phyloP scores from a whole-genome alignment of 164 flowering plant genomes.

The Sextonia rubra region DNA sequence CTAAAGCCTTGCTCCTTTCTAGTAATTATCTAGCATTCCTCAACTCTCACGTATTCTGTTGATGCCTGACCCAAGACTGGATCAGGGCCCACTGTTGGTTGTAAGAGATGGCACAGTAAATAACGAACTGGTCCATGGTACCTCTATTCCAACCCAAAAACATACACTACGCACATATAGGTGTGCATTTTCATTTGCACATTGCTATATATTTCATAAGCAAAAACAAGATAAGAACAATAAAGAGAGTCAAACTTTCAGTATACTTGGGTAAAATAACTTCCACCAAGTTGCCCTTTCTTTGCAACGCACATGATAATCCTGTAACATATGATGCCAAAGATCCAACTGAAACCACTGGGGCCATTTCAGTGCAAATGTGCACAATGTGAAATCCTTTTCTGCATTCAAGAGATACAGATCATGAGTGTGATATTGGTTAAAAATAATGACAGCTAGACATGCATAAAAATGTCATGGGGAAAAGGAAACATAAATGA shows the following conservation, averaged over 20 bases:
- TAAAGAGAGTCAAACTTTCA: background rate
- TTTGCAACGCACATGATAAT: conserved; percentile 64
- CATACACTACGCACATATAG: too few species aligned
- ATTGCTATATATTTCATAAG: background rate
- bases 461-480: background rate
- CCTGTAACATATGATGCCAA: conserved; percentile 71
- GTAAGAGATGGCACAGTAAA: too few species aligned
- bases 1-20: too few species aligned
- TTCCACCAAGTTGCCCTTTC: conserved; percentile 73
- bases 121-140: too few species aligned
- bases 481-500: too few species aligned
- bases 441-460: background rate
- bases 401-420: conserved; percentile 32
- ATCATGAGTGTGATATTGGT: background rate
- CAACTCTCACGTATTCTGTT: too few species aligned
- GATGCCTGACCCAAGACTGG: too few species aligned
- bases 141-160: too few species aligned
- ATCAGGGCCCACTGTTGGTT: too few species aligned
- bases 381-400: conserved; percentile 60
- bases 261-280: conserved; percentile 81
- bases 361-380: conserved; percentile 85
- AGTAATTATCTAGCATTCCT: too few species aligned
- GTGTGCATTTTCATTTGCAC: background rate
- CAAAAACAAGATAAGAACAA: background rate
- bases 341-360: conserved; percentile 63